These are phyloP conservation scores for Acorus gramineus DNA, from an alignment of 106 monocot species.

Conservation along the genomic window DNA sequence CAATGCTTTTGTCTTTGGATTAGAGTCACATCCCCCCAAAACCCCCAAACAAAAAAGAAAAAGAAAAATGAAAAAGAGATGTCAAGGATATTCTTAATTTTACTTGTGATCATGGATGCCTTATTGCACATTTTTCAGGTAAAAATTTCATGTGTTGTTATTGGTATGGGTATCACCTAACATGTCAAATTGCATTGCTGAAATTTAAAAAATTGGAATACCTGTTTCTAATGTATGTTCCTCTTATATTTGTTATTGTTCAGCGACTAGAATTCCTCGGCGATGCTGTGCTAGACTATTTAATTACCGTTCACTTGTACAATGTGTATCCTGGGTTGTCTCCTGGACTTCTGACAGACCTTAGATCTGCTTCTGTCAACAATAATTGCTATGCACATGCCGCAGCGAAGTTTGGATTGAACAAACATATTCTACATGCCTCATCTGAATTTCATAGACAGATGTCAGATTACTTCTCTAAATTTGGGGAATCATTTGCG, in stretches of 20 bases:
- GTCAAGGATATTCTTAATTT: no score
- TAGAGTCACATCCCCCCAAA: no score
- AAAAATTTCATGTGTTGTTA: no score
- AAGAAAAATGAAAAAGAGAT: no score
- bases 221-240: no score
- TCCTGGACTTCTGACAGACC: slow-evolving; percentile 52
- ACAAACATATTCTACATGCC: slow-evolving; percentile 57
- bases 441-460: slow-evolving; percentile 45
- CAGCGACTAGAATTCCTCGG: slow-evolving; percentile 68
- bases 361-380: slow-evolving; percentile 54
- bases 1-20: no score
- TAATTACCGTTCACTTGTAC: slow-evolving; percentile 38
- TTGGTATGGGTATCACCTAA: no score
- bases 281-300: slow-evolving; percentile 54
- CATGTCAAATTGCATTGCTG: no score
- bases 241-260: background rate
- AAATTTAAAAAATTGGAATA: no score
- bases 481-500: slow-evolving; percentile 25
- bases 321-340: slow-evolving; percentile 30
- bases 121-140: no score
- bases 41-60: no score
- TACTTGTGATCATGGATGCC: no score
- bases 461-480: slow-evolving; percentile 33
- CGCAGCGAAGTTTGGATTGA: slow-evolving; percentile 48
- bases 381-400: slow-evolving; percentile 74